phyloP scores from a whole-genome alignment of 2,329 filamentous ascomycete species.

The Arthroderma sp. region DNA sequence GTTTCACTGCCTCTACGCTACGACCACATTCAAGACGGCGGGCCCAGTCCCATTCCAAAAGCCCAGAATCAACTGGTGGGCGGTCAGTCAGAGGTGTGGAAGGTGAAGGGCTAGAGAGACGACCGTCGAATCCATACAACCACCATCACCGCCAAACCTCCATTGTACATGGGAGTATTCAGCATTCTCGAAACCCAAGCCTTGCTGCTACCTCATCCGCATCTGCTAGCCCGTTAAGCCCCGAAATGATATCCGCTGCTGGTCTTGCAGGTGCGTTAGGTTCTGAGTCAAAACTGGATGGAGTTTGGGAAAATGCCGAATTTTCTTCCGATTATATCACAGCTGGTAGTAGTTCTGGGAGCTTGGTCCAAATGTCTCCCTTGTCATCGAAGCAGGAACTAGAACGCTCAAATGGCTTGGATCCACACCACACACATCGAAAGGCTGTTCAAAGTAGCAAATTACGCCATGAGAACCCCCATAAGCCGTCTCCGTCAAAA shows the following conservation, averaged over 20 bases:
- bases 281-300: slow-evolving; percentile 26
- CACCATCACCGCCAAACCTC: slow-evolving; percentile 85
- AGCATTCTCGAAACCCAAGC: slow-evolving; percentile 83
- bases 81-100: slow-evolving; percentile 23
- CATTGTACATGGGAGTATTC: slow-evolving; percentile 80
- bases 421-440: slow-evolving; percentile 20
- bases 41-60: slow-evolving; percentile 31
- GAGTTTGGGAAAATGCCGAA: slow-evolving; percentile 23
- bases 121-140: slow-evolving; percentile 49
- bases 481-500: slow-evolving; percentile 63
- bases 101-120: slow-evolving; percentile 27
- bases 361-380: slow-evolving; percentile 17
- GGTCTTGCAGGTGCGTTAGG: slow-evolving; percentile 44
- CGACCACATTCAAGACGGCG: slow-evolving; percentile 23
- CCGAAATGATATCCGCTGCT: slow-evolving; percentile 65
- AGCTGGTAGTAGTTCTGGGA: slow-evolving; percentile 30
- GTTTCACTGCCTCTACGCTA: slow-evolving; percentile 22
- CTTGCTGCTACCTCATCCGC: slow-evolving; percentile 47
- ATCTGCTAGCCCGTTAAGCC: slow-evolving; percentile 68
- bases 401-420: slow-evolving; percentile 13
- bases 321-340: slow-evolving; percentile 15
- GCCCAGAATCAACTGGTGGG: slow-evolving; percentile 24
- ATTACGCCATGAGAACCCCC: slow-evolving; percentile 53
- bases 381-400: slow-evolving; percentile 27
- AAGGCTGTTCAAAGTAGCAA: slow-evolving; percentile 46